Evolutionary conservation across 495 filamentous ascomycete genomes (phyloP).

Genomic region (Acidiella bohemica): DNA sequence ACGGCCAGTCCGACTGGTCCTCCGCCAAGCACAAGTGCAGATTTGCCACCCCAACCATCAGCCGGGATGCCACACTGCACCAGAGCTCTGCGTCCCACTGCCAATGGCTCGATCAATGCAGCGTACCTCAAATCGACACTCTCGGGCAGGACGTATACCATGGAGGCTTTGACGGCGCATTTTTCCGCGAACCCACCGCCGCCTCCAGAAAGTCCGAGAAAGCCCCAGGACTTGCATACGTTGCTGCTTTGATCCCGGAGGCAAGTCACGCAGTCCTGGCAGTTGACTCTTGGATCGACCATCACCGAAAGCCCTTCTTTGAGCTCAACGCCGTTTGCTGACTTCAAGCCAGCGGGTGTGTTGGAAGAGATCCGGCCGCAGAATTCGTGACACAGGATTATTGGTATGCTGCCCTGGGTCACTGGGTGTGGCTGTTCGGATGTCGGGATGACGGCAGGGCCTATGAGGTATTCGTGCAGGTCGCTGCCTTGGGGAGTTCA

Average conservation of each 20-base stretch:
- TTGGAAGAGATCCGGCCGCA: conserved; percentile 11
- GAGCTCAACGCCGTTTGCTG: conserved; percentile 6
- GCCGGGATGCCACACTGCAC: neutral
- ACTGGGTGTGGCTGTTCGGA: conserved; percentile 7
- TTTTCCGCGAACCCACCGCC: conserved; percentile 19
- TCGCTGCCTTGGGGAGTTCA: conserved; percentile 4
- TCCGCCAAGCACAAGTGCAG: conserved; percentile 17
- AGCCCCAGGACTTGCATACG: conserved; percentile 13
- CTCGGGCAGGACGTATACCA: conserved; percentile 12
- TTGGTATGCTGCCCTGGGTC: conserved; percentile 12
- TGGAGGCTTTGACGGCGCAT: conserved; percentile 9
- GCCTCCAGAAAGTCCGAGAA: conserved; percentile 17
- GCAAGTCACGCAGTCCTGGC: conserved; percentile 14
- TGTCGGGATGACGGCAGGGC: conserved; percentile 15
- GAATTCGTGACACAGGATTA: conserved; percentile 20
- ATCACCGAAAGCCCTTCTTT: conserved; percentile 14
- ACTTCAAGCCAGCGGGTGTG: neutral
- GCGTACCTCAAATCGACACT: conserved; percentile 13
- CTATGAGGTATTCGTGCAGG: conserved; percentile 18
- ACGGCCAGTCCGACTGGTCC: conserved; percentile 19
- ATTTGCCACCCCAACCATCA: neutral
- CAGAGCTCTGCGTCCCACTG: conserved; percentile 15
- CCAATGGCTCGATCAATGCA: conserved; percentile 19
- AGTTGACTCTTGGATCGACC: conserved; percentile 17
- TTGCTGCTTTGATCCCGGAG: conserved; percentile 1